A percentile compares a stretch with the other conserved stretches of the same genome.
These are phyloP conservation scores for Rugosomyces carneus DNA, from an alignment of 1,284 basidiomycete genomes.

Conservation along the genomic window DNA sequence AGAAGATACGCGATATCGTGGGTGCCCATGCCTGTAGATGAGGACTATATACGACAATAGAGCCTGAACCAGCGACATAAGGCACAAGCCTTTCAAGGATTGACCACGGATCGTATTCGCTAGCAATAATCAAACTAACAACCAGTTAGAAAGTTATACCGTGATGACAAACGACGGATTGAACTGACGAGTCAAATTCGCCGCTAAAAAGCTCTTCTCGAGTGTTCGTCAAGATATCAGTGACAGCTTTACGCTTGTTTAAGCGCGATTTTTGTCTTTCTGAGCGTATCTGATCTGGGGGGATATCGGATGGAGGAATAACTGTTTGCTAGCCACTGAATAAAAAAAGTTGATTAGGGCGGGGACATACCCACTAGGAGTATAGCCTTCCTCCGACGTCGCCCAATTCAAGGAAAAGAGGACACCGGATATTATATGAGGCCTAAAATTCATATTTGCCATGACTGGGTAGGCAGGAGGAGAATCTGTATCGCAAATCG, in stretches of 20 bases:
- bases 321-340: slow-evolving; percentile 31
- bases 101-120: slow-evolving; percentile 82
- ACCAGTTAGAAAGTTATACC: background rate
- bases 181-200: slow-evolving; percentile 76
- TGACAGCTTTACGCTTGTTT: slow-evolving; percentile 64
- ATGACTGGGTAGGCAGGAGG: slow-evolving; percentile 90
- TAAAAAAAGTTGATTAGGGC: slow-evolving; percentile 1
- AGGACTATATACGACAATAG: slow-evolving; percentile 84
- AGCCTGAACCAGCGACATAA: slow-evolving; percentile 81
- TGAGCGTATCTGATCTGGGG: slow-evolving; percentile 49
- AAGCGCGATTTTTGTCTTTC: slow-evolving; percentile 66
- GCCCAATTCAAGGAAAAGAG: slow-evolving; percentile 86
- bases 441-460: slow-evolving; percentile 81
- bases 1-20: background rate
- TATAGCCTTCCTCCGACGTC: slow-evolving; percentile 75
- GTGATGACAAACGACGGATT: background rate
- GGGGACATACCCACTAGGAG: slow-evolving; percentile 42
- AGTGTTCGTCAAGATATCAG: slow-evolving; percentile 52
- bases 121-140: slow-evolving; percentile 73
- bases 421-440: slow-evolving; percentile 47
- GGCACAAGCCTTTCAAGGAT: slow-evolving; percentile 72
- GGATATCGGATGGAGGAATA: slow-evolving; percentile 49
- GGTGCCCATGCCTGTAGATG: slow-evolving; percentile 58
- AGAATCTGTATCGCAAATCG: slow-evolving; percentile 87
- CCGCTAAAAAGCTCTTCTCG: slow-evolving; percentile 83